Evolutionary conservation across 2,329 filamentous ascomycete genomes (phyloP), one percentile per base, ranked within the genome.

Genomic region (Aspergillus novoparasiticus): DNA sequence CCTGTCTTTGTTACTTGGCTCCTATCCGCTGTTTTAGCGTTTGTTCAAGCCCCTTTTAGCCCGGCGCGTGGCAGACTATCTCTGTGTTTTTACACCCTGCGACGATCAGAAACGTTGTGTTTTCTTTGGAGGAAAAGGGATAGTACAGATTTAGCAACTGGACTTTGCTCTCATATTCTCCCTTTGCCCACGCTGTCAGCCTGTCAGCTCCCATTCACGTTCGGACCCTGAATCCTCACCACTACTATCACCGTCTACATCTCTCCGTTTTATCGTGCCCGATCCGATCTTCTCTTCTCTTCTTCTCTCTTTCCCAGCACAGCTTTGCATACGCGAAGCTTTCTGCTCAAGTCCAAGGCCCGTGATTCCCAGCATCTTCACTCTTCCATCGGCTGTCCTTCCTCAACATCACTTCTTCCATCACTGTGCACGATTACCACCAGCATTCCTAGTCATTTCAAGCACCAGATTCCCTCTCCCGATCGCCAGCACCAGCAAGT

Each of bases 401-500:
- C 71, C 68, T 73, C 76, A 79, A 71, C 72, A 71, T 71, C 72
- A 73, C 68, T 71, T 72, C 71, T 72, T 76, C 68, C 34, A 55
- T 55, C 71, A 69, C 64, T 71, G 63, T 73, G 76, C 72, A 76
- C 69, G 66, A 71, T 62, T 36, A 36, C 34, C 71, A 67, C 69
- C 71, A 72, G 61, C 64, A 64, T 68, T 68, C 71, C 67, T 66
- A 70, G 67, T 69, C 69, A 64, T 66, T 69, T 64, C 68, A 72
- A 77, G 71, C 76, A 79, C 74, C 78, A 79, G 72, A 72, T 71
- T 75, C 73, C 73, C 73, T 76, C 72, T 72, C 70, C 70, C 74
- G 76, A 76, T 73, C 77, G 76, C 78, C 78, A 83, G 79, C 91
- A 94, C 90, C 91, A 93, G 90, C 92, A 91, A 89, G 90, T 93